Evolutionary conservation across 78 protist species (phyloP), one percentile per base, ranked within the genome.

Genomic region (Pelomyxa schiedti): DNA sequence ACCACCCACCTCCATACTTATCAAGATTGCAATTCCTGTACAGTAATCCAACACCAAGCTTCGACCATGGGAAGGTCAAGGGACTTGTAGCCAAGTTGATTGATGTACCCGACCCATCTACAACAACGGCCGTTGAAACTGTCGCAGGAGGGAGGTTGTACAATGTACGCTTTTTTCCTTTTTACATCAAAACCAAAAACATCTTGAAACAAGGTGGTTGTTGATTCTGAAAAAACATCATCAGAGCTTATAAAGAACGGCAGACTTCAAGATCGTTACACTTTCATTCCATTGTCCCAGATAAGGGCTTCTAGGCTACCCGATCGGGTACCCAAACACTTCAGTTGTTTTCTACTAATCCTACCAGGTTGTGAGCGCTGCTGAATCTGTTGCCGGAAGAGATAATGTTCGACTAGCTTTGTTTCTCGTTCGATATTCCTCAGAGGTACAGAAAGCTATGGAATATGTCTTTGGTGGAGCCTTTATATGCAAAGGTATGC

Each of bases 281-380:
- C 99, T 9, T 77, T 97, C 83, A 81, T 98, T 8, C 99, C 99
- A 39, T 88, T 97, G 63, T 87, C 95, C 79, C 82, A 90, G 72
- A 88, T 98, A 43, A 69, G 42, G 28, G 69, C 74, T 16, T 39
- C 76, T 39, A 37, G 84, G 9, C 58, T 85, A 3, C 74, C 41
- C 3, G 47, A 42, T 32, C 38, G 29, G 24, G 58, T 39, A 39
- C n/a, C n/a, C n/a, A n/a, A n/a, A n/a, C n/a, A n/a, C n/a, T n/a
- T n/a, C n/a, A n/a, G n/a, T n/a, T n/a, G n/a, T n/a, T n/a, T n/a
- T n/a, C n/a, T n/a, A n/a, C n/a, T n/a, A n/a, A n/a, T n/a, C n/a
- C n/a, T n/a, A n/a, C n/a, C n/a, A n/a, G n/a, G n/a, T n/a, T n/a
- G 64, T 89, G 22, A 40, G 47, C 28, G 4, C 4, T 0, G 90